Percentiles rank a stretch among this genome's conserved stretches.
These are phyloP conservation scores for Peribolospora baueri DNA, from an alignment of 768 basidiomycete genomes.

Conservation along the genomic window DNA sequence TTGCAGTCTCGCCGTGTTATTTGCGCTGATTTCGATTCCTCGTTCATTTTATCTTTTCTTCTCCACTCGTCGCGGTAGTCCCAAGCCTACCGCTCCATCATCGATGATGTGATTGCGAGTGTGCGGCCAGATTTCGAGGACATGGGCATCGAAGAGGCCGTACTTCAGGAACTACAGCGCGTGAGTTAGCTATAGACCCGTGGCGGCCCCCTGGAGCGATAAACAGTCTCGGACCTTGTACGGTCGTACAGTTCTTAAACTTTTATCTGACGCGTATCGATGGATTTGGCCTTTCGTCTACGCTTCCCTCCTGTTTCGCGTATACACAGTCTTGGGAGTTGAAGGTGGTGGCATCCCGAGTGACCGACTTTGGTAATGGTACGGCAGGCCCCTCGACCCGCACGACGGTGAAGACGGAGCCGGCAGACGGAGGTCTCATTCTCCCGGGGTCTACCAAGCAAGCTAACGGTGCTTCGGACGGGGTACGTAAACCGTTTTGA, in stretches of 20 bases:
- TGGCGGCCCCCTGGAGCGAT: too few species aligned
- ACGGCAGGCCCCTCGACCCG: constrained; percentile 9
- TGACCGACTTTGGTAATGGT: constrained; percentile 51
- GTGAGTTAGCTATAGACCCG: constrained; percentile 22
- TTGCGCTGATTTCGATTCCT: too few species aligned
- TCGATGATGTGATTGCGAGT: constrained; percentile 66
- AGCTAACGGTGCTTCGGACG: too few species aligned
- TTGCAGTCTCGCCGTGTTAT: too few species aligned
- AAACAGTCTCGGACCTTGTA: too few species aligned
- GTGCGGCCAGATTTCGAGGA: constrained; percentile 92
- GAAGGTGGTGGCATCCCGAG: constrained; percentile 78
- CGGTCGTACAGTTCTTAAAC: background rate
- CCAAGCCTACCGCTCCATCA: constrained; percentile 52
- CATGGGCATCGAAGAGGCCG: constrained; percentile 75
- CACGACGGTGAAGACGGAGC: background rate
- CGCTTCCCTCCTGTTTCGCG: background rate
- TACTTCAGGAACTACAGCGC: constrained; percentile 63
- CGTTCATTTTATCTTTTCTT: too few species aligned
- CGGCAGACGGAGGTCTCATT: background rate
- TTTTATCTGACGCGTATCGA: background rate
- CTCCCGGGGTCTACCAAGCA: background rate
- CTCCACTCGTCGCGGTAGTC: too few species aligned
- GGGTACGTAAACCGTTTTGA: too few species aligned
- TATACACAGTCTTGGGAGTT: constrained; percentile 69
- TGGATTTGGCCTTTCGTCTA: background rate